Conservation (phyloP, 768 basidiomycete species). For the Termitomyces sp. region DNA sequence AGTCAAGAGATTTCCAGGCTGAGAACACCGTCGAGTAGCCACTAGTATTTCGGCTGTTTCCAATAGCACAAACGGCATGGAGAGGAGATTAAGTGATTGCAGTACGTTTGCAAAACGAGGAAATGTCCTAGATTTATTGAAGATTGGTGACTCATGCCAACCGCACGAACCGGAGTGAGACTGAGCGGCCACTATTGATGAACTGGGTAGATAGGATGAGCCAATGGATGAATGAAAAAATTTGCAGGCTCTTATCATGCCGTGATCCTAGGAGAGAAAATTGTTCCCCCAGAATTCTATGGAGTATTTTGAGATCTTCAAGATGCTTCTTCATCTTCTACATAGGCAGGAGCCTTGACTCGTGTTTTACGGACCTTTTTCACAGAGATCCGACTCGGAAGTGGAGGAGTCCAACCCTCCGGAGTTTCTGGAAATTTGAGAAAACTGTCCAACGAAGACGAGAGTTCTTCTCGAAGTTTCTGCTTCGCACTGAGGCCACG, state of each 20-base stretch:
- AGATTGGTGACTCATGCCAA: background rate
- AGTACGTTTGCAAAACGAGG: too few species aligned
- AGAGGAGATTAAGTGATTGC: too few species aligned
- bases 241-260: too few species aligned
- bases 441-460: constrained; percentile 3
- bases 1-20: too few species aligned
- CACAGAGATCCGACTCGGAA: background rate
- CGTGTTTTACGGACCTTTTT: background rate
- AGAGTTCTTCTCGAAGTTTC: constrained; percentile 5
- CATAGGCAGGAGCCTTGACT: background rate
- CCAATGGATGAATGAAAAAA: too few species aligned
- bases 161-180: background rate
- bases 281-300: background rate
- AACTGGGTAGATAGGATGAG: background rate
- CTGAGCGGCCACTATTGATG: too few species aligned
- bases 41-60: too few species aligned
- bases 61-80: too few species aligned
- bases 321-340: background rate
- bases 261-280: too few species aligned
- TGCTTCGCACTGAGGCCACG: constrained; percentile 7
- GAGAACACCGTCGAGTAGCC: too few species aligned
- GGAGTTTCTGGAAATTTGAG: constrained; percentile 5
- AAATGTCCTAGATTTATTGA: too few species aligned
- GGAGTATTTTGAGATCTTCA: background rate
- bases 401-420: background rate